Evolutionary conservation across 2,329 filamentous ascomycete species (phyloP).

Genomic region (Pezicula radicicola): DNA sequence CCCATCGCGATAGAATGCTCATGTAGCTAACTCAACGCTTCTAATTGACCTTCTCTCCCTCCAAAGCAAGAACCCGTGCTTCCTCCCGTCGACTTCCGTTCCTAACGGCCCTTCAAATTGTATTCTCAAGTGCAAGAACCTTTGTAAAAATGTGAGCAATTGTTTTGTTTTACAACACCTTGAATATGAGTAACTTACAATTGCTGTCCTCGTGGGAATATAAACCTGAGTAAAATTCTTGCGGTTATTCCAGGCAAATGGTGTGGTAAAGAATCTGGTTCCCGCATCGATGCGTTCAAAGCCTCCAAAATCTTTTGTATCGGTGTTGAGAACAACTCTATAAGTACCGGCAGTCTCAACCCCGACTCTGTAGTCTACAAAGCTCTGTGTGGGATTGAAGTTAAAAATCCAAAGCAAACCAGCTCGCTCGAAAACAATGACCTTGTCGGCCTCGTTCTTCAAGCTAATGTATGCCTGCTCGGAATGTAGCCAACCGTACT

Average conservation of each 20-base stretch:
- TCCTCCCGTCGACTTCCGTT: neutral
- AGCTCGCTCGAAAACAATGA: slow-evolving; percentile 91
- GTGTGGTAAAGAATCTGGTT: slow-evolving; percentile 90
- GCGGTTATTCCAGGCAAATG: slow-evolving; percentile 84
- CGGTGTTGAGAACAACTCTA: slow-evolving; percentile 78
- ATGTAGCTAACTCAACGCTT: neutral
- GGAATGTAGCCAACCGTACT: slow-evolving; percentile 86
- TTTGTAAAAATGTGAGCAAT: slow-evolving; percentile 13
- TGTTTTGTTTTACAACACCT: neutral
- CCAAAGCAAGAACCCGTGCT: too few species aligned
- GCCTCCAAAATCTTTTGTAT: slow-evolving; percentile 75
- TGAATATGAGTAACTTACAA: slow-evolving; percentile 53
- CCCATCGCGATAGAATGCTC: neutral
- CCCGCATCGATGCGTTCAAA: slow-evolving; percentile 71
- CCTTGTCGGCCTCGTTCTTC: slow-evolving; percentile 92
- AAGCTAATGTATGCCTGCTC: slow-evolving; percentile 88
- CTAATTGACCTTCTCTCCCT: too few species aligned
- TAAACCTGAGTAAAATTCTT: slow-evolving; percentile 94
- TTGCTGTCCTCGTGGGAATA: slow-evolving; percentile 75
- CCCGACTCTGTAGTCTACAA: slow-evolving; percentile 88
- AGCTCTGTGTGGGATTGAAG: slow-evolving; percentile 83
- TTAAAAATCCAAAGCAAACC: slow-evolving; percentile 95
- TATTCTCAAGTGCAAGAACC: slow-evolving; percentile 34
- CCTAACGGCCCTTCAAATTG: slow-evolving; percentile 16
- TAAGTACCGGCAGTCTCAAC: slow-evolving; percentile 85